Evolutionary conservation across 2,329 filamentous ascomycete genomes (phyloP).

Genomic region (Phialophora expanda): DNA sequence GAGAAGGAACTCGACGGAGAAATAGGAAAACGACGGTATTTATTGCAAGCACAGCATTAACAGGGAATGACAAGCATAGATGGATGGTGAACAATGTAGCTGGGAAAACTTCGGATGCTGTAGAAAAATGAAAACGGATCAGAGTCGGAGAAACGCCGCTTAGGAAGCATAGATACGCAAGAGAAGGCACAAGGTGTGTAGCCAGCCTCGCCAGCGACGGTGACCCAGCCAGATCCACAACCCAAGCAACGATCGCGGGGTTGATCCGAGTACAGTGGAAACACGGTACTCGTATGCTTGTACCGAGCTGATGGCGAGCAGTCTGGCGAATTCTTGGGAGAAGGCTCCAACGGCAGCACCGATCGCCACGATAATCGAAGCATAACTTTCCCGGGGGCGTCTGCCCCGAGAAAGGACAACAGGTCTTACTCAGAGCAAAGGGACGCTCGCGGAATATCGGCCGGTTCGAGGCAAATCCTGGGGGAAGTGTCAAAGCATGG

Average conservation of each 20-base stretch:
- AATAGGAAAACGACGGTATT: not conserved
- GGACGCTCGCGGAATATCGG: constrained; percentile 14
- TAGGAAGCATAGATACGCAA: not conserved
- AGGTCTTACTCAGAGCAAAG: not conserved
- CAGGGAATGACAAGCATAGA: constrained; percentile 1
- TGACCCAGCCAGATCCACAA: constrained; percentile 2
- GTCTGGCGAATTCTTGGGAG: not conserved
- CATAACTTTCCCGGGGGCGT: not conserved
- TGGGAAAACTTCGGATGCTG: constrained; percentile 21
- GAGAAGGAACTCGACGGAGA: not conserved
- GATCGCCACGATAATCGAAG: not conserved
- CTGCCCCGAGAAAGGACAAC: not conserved
- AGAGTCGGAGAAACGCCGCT: not conserved
- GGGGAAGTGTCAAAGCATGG: not conserved
- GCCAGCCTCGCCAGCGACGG: not conserved
- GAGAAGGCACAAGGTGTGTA: not conserved
- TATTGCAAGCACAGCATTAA: not conserved
- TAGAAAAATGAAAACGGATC: constrained; percentile 7
- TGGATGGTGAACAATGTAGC: constrained; percentile 10
- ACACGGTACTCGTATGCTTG: not conserved
- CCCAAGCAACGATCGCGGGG: not conserved
- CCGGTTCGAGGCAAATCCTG: constrained; percentile 12
- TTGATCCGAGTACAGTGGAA: not conserved
- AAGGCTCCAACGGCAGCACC: not conserved
- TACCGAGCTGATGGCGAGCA: not conserved